A percentile compares a stretch with the other conserved stretches of the same genome.
phyloP scores from a whole-genome alignment of 768 basidiomycete genomes.

The Termitomyces bulborhizus region DNA sequence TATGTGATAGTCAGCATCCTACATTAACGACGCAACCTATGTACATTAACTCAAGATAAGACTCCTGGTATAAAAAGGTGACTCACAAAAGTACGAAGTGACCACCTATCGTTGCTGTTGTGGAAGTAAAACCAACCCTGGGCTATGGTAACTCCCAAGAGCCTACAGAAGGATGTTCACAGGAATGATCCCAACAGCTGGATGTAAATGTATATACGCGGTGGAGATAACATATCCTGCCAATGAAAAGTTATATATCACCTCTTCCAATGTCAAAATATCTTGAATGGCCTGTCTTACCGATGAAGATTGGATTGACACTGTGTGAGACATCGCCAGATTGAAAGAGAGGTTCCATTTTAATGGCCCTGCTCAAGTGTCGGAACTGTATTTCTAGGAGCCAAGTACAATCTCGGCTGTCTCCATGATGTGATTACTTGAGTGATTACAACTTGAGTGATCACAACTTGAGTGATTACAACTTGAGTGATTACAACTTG shows the following conservation, averaged over 20 bases:
- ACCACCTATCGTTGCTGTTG: constrained; percentile 8
- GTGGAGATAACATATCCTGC: constrained; percentile 9
- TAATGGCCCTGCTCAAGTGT: neutral
- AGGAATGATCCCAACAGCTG: neutral
- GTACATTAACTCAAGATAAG: no score
- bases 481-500: no score
- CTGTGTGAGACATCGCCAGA: neutral
- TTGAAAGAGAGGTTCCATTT: neutral
- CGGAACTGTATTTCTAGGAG: neutral
- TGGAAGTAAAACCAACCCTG: constrained; percentile 12
- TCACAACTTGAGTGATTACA: no score
- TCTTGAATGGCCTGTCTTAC: neutral
- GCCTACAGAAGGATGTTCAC: neutral
- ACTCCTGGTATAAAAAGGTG: neutral
- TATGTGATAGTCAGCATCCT: neutral
- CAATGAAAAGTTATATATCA: no score
- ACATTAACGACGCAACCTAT: constrained; percentile 9
- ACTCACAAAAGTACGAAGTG: constrained; percentile 8
- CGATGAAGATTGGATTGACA: neutral
- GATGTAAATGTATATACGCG: neutral
- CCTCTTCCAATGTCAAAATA: neutral
- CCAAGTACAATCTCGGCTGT: neutral
- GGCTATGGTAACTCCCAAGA: constrained; percentile 8
- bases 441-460: no score
- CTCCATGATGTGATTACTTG: no score